phyloP scores from a whole-genome alignment of 2,329 filamentous ascomycete genomes.

The Alternaria dauci region DNA sequence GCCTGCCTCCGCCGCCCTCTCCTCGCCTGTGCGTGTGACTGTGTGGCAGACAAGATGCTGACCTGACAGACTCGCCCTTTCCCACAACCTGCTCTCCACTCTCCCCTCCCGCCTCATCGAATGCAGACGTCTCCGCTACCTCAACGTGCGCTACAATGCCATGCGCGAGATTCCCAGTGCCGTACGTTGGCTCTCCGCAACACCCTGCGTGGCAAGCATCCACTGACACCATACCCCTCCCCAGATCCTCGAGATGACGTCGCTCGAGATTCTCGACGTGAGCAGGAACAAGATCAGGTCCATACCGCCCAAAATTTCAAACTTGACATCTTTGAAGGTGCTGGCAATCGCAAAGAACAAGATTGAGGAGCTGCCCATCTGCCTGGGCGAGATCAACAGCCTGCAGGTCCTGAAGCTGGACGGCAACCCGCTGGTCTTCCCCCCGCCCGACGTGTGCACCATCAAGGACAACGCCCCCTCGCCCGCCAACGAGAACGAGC shows the following conservation, averaged over 20 bases:
- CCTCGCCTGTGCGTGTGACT: no score
- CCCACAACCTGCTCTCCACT: conserved; percentile 78
- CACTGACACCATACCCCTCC: conserved; percentile 15
- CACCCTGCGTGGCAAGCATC: background rate
- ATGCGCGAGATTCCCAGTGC: conserved; percentile 72
- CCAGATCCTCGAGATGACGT: conserved; percentile 86
- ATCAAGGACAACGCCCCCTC: conserved; percentile 53
- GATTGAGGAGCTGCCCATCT: conserved; percentile 82
- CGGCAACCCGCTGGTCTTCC: conserved; percentile 84
- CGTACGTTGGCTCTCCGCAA: conserved; percentile 57
- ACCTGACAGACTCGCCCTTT: conserved; percentile 72
- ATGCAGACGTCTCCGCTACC: conserved; percentile 78
- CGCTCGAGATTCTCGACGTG: conserved; percentile 91
- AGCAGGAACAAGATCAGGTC: conserved; percentile 84
- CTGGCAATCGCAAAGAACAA: conserved; percentile 87
- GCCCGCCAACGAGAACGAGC: conserved; percentile 65
- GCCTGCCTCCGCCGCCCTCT: background rate
- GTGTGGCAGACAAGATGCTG: background rate
- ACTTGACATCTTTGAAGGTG: conserved; percentile 85
- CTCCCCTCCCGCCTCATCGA: conserved; percentile 76
- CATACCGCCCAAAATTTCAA: conserved; percentile 80
- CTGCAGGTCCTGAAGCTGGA: conserved; percentile 89
- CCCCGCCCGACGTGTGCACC: conserved; percentile 61
- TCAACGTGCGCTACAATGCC: conserved; percentile 80
- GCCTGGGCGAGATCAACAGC: conserved; percentile 87